Evolutionary conservation across 176 grass and related monocot species (phyloP), one percentile per base, ranked within the genome.

Genomic region (Melocanna baccifera): DNA sequence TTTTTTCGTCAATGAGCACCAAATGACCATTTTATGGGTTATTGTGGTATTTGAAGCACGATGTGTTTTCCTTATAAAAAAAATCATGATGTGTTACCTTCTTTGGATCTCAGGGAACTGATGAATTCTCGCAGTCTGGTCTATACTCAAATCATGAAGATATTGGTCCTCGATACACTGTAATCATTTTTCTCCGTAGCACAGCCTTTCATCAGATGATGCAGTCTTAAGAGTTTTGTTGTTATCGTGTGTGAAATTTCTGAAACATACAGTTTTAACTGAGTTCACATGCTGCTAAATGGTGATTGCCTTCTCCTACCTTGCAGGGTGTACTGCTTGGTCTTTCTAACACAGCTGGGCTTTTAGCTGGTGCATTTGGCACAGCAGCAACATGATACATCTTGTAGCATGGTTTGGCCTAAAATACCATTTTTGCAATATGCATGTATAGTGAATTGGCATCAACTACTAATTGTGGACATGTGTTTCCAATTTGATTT

Each of bases 131-230:
- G 2, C 34, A 36, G 34, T 98, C 93, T 90, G 96, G 96, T 77
- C 80, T 98, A 16, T 98, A 98, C 81, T 95, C 93, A 12, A 98
- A 98, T 64, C 96, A 98, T 90, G 91, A 98, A 91, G 96, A 98
- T 77, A 98, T 98, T 12, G 93, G 93, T 64, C 93, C 93, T 59
- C 89, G 91, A 67, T 95, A 98, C 45, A 93, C 93, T 74, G 95
- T 95, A 91, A 87, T 78, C 69, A 73, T 62, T 50, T 58, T 36
- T 36, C 15, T 81, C 36, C 55, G 16, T 70, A 59, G 32, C 48
- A 68, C 14, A 58, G 40, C 2, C 13, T 25, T 76, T 47, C 34
- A 30, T 39, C 45, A 36, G 12, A 70, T 5, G 12, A 62, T 5
- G 20, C 53, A n/a, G 8, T 56, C 53, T 56, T 56, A 56, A 36